A percentile compares a stretch with the other conserved stretches of the same genome.
Conservation (phyloP, 106 monocot genomes). For the Apostasia ramifera region DNA sequence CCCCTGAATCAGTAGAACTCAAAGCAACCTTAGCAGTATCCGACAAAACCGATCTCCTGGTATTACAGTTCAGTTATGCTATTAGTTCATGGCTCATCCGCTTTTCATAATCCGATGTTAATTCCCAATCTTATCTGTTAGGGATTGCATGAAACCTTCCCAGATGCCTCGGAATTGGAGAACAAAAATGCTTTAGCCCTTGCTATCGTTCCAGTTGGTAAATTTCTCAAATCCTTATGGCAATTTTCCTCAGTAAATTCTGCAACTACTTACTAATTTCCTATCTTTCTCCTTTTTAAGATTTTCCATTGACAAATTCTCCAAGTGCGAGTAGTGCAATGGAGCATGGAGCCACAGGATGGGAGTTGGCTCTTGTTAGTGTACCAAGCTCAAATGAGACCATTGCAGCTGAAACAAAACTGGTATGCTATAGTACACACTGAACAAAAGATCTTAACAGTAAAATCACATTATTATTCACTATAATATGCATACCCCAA, state of each 20-base stretch:
- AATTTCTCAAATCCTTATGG: not conserved
- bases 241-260: not conserved
- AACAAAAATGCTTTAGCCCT: constrained; percentile 85
- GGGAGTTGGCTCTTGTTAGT: constrained; percentile 91
- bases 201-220: constrained; percentile 92
- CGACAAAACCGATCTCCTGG: constrained; percentile 36
- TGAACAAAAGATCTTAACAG: too few relatives aligned
- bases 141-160: not conserved
- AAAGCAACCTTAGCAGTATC: not conserved
- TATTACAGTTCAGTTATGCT: constrained; percentile 8
- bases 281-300: constrained; percentile 23
- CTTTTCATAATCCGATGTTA: not conserved
- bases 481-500: too few relatives aligned
- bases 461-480: too few relatives aligned
- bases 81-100: not conserved
- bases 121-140: not conserved
- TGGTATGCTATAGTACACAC: constrained; percentile 29
- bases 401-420: constrained; percentile 59
- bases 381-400: constrained; percentile 74
- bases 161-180: constrained; percentile 51
- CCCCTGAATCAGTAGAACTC: constrained; percentile 8
- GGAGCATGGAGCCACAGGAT: constrained; percentile 52
- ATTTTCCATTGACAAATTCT: constrained; percentile 33
- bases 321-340: constrained; percentile 17
- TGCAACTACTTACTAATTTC: not conserved